A percentile compares a stretch with the other conserved stretches of the same genome.
phyloP scores from a whole-genome alignment of 805 yeast species.

The Saturnispora sanitii region DNA sequence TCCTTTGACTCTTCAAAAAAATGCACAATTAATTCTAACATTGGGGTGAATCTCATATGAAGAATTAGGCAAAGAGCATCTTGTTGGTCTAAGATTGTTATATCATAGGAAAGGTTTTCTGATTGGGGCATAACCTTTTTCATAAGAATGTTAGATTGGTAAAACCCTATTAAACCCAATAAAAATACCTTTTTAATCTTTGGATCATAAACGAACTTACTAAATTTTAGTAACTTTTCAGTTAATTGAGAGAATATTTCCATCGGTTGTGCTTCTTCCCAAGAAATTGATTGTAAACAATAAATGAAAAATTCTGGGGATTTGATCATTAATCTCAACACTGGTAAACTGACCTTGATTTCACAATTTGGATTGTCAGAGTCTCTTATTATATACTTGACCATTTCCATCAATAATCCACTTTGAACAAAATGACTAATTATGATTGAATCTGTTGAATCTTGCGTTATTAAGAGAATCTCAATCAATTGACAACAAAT shows the following conservation, averaged over 20 bases:
- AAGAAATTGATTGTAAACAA: conserved; percentile 7
- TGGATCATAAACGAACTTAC: conserved; percentile 57
- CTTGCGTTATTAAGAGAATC: conserved; percentile 37
- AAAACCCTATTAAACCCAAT: conserved; percentile 23
- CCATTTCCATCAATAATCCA: conserved; percentile 36
- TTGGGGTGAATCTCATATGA: conserved; percentile 19
- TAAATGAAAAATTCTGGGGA: conserved; percentile 28
- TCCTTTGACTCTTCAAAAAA: conserved; percentile 74
- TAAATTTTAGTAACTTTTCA: too few relatives aligned
- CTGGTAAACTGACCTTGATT: conserved; percentile 29
- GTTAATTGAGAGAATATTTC: too few relatives aligned
- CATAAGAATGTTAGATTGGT: conserved; percentile 17
- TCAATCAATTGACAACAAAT: conserved; percentile 47
- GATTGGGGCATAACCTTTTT: conserved; percentile 2
- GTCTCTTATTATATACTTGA: conserved; percentile 33
- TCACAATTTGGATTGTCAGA: conserved; percentile 34
- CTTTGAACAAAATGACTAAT: conserved; percentile 29
- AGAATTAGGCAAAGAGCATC: conserved; percentile 20
- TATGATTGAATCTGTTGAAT: too few relatives aligned
- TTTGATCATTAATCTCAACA: conserved; percentile 32
- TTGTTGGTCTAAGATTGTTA: conserved; percentile 19
- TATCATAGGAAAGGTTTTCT: conserved; percentile 17
- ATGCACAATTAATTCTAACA: conserved; percentile 23
- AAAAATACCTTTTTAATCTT: conserved; percentile 49
- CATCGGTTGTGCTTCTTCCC: too few relatives aligned